Evolutionary conservation across 768 basidiomycete species (phyloP), one percentile per base, ranked within the genome.

Genomic region (Boletus edulis): DNA sequence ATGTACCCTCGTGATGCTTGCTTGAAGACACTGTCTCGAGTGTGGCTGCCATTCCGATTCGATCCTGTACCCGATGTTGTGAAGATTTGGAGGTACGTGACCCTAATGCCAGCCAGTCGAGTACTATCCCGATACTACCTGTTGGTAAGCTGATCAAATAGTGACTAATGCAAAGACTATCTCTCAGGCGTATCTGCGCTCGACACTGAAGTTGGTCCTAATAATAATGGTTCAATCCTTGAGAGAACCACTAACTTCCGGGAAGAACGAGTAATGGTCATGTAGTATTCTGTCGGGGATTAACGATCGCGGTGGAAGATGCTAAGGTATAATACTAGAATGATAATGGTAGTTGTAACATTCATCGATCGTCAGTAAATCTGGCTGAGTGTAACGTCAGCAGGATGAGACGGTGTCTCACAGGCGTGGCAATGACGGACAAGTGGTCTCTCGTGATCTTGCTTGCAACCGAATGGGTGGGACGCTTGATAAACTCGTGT

Each of bases 1-100:
- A 69, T 51, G 82, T 80, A 22, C 96, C 97, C 54, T 81, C 87
- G 58, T 88, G 96, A 12, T 84, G 79, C 71, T 87, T 87, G 81
- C 84, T 93, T 11, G 82, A 77, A 2, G 91, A 88, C 17, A 94
- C 57, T 67, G 85, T 82, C 61, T 89, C 82, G 60, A 94, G 81
- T 34, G 65, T 62, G 24, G 34, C 8, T 40, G 62, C 49, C 62
- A 70, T 65, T 44, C 31, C 17, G 24, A 39, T 11, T 34, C 32
- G 31, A 34, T 27, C 35, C 29, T 40, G 18, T 34, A n/a, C 39
- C 24, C 24, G 20, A 14, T 42, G 18, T 35, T 7, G 34, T 46
- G n/a, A 55, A 15, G 40, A 31, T 35, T 27, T 29, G 15, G 24
- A n/a, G n/a, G n/a, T n/a, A n/a, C n/a, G n/a, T n/a, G n/a, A n/a